A percentile compares a stretch with the other conserved stretches of the same genome.
phyloP scores from a whole-genome alignment of 2,329 filamentous ascomycete species.

The Fusarium compactum region DNA sequence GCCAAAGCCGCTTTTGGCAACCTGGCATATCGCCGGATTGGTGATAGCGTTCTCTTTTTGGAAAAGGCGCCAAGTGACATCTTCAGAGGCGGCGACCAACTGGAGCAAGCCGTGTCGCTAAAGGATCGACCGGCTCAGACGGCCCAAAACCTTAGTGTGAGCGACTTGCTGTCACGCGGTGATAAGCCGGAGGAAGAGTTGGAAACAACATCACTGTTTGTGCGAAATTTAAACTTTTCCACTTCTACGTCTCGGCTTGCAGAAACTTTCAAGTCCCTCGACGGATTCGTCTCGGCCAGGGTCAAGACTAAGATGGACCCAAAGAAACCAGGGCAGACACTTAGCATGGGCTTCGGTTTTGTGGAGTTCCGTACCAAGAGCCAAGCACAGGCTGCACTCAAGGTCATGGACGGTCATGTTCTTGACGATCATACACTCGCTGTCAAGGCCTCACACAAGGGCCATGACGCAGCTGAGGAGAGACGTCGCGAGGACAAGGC shows the following conservation, averaged over 20 bases:
- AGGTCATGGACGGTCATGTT: constrained; percentile 87
- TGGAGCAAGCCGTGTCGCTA: constrained; percentile 48
- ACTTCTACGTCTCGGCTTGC: constrained; percentile 83
- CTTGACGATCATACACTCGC: constrained; percentile 89
- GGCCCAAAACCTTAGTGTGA: constrained; percentile 73
- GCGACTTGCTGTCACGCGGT: constrained; percentile 74
- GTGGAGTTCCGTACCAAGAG: constrained; percentile 84
- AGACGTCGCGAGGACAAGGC: constrained; percentile 83
- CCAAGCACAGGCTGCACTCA: constrained; percentile 82
- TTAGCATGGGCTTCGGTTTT: constrained; percentile 99
- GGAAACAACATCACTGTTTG: constrained; percentile 84
- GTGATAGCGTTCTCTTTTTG: constrained; percentile 90
- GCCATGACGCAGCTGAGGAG: constrained; percentile 88
- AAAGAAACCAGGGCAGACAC: constrained; percentile 86
- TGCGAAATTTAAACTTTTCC: constrained; percentile 93
- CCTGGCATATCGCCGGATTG: constrained; percentile 89
- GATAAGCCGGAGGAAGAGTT: constrained; percentile 65
- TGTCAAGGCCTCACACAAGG: constrained; percentile 88
- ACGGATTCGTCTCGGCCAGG: constrained; percentile 88
- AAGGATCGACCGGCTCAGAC: constrained; percentile 55
- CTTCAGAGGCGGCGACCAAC: constrained; percentile 62
- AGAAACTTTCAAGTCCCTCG: constrained; percentile 82
- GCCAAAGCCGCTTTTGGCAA: constrained; percentile 86
- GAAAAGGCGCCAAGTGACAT: constrained; percentile 92
- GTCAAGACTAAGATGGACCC: constrained; percentile 95